A percentile compares a stretch with the other conserved stretches of the same genome.
phyloP scores from a whole-genome alignment of 1,284 basidiomycete species.

The Sporisorium graminicola region DNA sequence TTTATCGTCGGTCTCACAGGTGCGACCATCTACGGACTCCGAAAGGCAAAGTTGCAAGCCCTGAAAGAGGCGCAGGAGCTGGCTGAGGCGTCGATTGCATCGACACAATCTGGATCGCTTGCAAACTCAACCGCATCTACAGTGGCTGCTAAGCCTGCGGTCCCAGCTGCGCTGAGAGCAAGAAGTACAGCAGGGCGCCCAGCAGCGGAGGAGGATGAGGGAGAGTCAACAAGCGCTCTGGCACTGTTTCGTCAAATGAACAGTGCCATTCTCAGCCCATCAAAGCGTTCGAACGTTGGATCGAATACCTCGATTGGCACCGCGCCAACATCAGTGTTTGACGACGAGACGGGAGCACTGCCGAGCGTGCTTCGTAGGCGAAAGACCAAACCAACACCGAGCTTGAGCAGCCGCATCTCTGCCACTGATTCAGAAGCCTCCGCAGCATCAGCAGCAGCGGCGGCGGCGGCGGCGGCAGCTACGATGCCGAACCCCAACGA shows the following conservation, averaged over 20 bases:
- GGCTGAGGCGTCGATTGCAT: slow-evolving; percentile 12
- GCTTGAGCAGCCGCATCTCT: not conserved
- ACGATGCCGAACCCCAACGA: slow-evolving; percentile 12
- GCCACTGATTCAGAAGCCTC: not conserved
- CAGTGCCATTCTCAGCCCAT: slow-evolving; percentile 24
- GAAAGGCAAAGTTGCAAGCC: slow-evolving; percentile 42
- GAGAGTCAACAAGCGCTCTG: slow-evolving; percentile 9
- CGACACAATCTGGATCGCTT: not conserved
- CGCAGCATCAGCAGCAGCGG: not conserved
- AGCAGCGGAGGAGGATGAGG: not conserved
- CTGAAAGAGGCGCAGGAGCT: slow-evolving; percentile 44
- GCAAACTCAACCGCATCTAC: not conserved
- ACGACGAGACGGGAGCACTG: slow-evolving; percentile 31
- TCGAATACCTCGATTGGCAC: not conserved
- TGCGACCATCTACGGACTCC: slow-evolving; percentile 43
- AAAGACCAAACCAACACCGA: not conserved
- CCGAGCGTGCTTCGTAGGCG: slow-evolving; percentile 31
- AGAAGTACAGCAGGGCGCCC: not conserved
- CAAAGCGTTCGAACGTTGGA: slow-evolving; percentile 4
- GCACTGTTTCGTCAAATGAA: slow-evolving; percentile 40
- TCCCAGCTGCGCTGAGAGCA: not conserved
- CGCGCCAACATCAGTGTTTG: slow-evolving; percentile 49
- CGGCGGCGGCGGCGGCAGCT: too few relatives aligned
- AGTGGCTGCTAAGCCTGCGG: not conserved
- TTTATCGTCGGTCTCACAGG: slow-evolving; percentile 46